Evolutionary conservation across 306 rosid species (phyloP).

Genomic region (Astragalus glycyphyllos): DNA sequence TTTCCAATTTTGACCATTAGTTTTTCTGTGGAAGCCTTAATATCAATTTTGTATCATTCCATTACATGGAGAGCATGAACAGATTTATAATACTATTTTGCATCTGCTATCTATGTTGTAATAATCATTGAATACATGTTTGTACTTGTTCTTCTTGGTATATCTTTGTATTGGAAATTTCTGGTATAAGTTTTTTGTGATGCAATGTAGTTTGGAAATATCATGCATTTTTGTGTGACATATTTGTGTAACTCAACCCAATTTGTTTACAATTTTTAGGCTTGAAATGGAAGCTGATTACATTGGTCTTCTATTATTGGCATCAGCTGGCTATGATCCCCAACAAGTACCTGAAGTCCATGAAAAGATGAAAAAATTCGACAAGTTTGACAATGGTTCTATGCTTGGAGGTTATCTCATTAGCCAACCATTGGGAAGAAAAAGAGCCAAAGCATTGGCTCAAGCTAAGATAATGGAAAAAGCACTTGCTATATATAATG

Average conservation of each 20-base stretch:
- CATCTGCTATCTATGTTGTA: no score
- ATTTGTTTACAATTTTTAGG: background rate
- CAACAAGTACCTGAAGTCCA: slow-evolving; percentile 69
- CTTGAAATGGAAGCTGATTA: background rate
- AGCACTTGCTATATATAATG: slow-evolving; percentile 58
- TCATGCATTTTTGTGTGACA: no score
- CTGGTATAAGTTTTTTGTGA: no score
- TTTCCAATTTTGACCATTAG: no score
- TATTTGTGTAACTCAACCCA: background rate
- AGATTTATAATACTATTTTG: no score
- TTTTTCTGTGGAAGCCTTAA: no score
- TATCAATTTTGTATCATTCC: no score
- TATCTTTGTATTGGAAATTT: no score
- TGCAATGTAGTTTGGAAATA: no score
- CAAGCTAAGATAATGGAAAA: slow-evolving; percentile 79
- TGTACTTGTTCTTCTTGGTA: no score
- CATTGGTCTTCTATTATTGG: slow-evolving; percentile 3
- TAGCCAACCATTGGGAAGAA: slow-evolving; percentile 61
- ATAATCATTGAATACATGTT: no score
- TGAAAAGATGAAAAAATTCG: slow-evolving; percentile 49
- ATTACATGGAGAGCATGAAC: no score
- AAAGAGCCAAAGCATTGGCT: slow-evolving; percentile 74
- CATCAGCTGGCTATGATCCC: slow-evolving; percentile 72
- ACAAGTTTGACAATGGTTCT: slow-evolving; percentile 41
- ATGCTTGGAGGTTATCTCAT: slow-evolving; percentile 57